These are phyloP conservation scores for Curvularia hawaiiensis DNA, from an alignment of 2,329 filamentous ascomycete genomes.

Conservation along the genomic window DNA sequence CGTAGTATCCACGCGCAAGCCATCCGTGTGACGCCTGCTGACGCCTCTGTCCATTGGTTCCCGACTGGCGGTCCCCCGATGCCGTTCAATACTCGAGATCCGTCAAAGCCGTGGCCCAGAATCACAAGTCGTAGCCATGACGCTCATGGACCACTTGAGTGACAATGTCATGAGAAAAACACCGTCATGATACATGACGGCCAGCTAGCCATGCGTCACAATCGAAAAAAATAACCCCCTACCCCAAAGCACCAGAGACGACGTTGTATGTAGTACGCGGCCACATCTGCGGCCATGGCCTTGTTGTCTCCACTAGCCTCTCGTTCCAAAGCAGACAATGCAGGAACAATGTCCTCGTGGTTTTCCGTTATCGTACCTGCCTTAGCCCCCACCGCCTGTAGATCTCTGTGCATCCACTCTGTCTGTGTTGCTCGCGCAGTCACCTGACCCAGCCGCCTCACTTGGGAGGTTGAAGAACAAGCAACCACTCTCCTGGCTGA, in stretches of 20 bases:
- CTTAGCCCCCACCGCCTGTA: conserved; percentile 7
- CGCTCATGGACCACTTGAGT: not conserved
- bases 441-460: not conserved
- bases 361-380: conserved; percentile 17
- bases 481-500: not conserved
- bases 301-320: not conserved
- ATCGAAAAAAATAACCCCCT: not conserved
- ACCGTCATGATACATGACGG: not conserved
- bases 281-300: conserved; percentile 12
- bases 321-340: not conserved
- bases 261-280: conserved; percentile 1
- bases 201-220: conserved; percentile 1
- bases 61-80: conserved; percentile 2
- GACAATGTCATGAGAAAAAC: conserved; percentile 4
- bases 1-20: not conserved
- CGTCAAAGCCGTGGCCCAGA: not conserved
- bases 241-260: not conserved
- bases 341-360: conserved; percentile 14
- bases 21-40: conserved; percentile 6
- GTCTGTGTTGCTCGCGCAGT: not conserved
- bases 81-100: conserved; percentile 5
- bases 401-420: not conserved
- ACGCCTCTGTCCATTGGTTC: not conserved
- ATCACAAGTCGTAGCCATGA: not conserved
- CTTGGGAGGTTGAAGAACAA: not conserved